Base-by-base conservation (phyloP, 345 rosid species). In the Lenwebbia sp. region DNA sequence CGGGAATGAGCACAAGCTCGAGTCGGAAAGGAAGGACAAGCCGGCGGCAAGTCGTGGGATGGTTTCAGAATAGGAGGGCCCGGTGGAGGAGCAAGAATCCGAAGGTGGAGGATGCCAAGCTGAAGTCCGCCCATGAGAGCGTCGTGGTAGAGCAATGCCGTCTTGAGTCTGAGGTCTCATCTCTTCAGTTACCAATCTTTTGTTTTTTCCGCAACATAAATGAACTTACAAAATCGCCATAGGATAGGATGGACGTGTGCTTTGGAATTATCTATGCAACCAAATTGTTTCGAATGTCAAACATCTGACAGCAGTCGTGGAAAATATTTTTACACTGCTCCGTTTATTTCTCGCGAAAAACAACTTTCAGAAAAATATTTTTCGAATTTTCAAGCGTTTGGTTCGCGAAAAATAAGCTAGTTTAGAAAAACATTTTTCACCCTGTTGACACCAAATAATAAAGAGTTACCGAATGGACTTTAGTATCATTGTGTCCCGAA, bases 1-100 rank as follows among this genome's bases (percentile, higher is more conserved):
- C 40, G 95, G 91, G 1, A 88, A 88, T 30, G 98, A 96, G 85
- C 98, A 92, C 60, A 96, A 97, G 88, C 87, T 97, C 2, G 98
- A 96, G 88, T 91, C 98, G 9, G 98, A 95, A 70, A 92, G 99
- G 83, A 96, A 97, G 84, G 96, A 95, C 82, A 89, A 91, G 91
- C 90, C 95, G 1, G 98, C 96, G 98, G 40, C 99, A 97, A 30
- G 99, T 97, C 1, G 99, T 98, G 5, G 96, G 94, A 19, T 97
- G 99, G 99, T 97, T 97, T 86, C 98, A 96, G 76, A 96, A 97
- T 93, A 88, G 98, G 52, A 90, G 98, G 83, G 96, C 98, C 75
- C 74, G 75, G 40, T 94, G 95, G 93, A 97, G 94, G 93, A 93
- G 88, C 92, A 96, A 97, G 94, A 96, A 92, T 90, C 93, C 95